Base-by-base conservation (phyloP, 2,329 filamentous ascomycete species). In the Metarhizium robertsii region DNA sequence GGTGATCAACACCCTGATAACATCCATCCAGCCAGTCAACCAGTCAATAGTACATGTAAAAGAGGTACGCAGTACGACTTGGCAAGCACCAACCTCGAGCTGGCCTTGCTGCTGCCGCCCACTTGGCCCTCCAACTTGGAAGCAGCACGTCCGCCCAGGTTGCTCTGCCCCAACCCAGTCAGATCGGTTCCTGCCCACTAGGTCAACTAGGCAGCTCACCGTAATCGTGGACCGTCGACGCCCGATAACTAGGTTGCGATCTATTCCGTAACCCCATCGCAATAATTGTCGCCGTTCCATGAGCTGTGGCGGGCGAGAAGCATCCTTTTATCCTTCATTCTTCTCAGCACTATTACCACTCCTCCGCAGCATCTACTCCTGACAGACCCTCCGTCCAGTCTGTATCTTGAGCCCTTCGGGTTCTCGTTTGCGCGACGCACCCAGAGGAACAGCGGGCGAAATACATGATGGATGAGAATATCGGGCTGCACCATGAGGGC, bases 401-500 rank as follows among this genome's bases (percentile, higher is more conserved):
- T n/a, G 38, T 51, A 16, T 34, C 42, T 45, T 45, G 6, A 20
- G 6, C 34, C 50, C 55, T 45, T 53, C 30, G 36, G 6, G 40
- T 49, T 49, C 14, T 48, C 45, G 52, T 36, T 48, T 46, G 43
- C 43, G 48, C 52, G 49, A 52, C 51, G 54, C 45, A 13, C 16
- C 52, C 36, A 2, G 40, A 30, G 38, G 50, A 42, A 42, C 40
- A n/a, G 18, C 29, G 36, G 2, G 20, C 7, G 25, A 20, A 42
- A 20, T n/a, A 46, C 38, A 57, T 53, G 60, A 73, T 74, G 71
- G 71, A 73, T 55, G 71, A 74, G 58, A 70, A 71, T 55, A 64
- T 67, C 53, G 71, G 69, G 52, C 65, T 66, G 58, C 65, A 63
- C 52, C 66, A 64, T 57, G 63, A 68, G 47, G 67, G 65, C 55